A percentile compares a stretch with the other conserved stretches of the same genome.
Evolutionary conservation across 768 basidiomycete genomes (phyloP).

Genomic region (Mycena galericulata): DNA sequence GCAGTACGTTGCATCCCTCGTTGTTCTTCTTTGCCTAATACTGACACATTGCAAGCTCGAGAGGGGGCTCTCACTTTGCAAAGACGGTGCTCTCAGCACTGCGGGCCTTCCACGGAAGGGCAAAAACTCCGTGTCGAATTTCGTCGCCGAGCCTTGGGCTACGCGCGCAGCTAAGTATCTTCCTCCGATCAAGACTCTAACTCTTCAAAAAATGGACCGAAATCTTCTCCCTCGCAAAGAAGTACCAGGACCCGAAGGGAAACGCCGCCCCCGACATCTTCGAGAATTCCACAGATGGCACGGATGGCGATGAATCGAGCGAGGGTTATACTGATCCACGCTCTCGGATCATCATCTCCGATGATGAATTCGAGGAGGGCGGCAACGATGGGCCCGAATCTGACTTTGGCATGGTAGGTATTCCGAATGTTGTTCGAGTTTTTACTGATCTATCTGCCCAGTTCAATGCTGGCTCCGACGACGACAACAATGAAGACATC

Average conservation of each 20-base stretch:
- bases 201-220: neutral
- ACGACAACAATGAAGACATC: no score
- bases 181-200: neutral
- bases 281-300: neutral
- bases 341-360: neutral
- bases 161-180: slow-evolving; percentile 1
- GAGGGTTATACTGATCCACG: slow-evolving; percentile 1
- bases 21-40: no score
- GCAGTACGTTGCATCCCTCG: neutral
- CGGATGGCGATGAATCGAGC: neutral
- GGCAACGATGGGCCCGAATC: no score
- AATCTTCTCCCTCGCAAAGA: neutral
- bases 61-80: slow-evolving; percentile 3
- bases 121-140: neutral
- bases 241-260: neutral
- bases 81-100: neutral
- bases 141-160: slow-evolving; percentile 8
- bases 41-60: slow-evolving; percentile 3
- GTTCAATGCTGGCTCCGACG: no score
- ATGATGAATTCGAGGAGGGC: neutral
- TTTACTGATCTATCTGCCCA: no score
- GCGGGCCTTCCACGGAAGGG: neutral
- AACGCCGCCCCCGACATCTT: neutral
- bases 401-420: no score
- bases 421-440: no score